Evolutionary conservation across 495 filamentous ascomycete species (phyloP).

Genomic region (Pseudomonodictys pantanalensis): DNA sequence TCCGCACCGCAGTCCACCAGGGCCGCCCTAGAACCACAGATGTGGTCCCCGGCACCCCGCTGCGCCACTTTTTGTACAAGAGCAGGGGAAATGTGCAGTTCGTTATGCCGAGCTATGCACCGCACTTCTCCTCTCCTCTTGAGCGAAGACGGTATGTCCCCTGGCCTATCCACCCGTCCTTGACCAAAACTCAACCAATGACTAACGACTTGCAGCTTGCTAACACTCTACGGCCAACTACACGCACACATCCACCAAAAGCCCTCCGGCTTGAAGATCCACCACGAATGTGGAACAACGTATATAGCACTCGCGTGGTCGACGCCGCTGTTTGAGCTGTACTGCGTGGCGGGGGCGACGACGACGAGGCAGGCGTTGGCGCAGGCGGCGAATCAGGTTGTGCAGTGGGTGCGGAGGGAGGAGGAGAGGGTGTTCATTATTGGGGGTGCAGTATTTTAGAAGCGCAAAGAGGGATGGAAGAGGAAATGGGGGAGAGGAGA

Average conservation of each 20-base stretch:
- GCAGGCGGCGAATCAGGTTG: slow-evolving; percentile 79
- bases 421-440: slow-evolving; percentile 95
- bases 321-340: slow-evolving; percentile 87
- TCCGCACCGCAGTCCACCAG: slow-evolving; percentile 66
- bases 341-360: slow-evolving; percentile 82
- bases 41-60: slow-evolving; percentile 72
- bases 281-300: slow-evolving; percentile 71
- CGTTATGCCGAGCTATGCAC: slow-evolving; percentile 77
- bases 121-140: slow-evolving; percentile 63
- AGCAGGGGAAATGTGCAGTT: slow-evolving; percentile 92
- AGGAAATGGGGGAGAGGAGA: neutral
- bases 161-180: neutral
- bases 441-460: slow-evolving; percentile 70
- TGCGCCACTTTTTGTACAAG: slow-evolving; percentile 94
- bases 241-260: slow-evolving; percentile 82
- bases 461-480: neutral
- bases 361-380: slow-evolving; percentile 74
- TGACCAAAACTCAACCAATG: neutral
- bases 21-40: slow-evolving; percentile 69
- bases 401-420: slow-evolving; percentile 84
- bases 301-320: slow-evolving; percentile 83
- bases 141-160: slow-evolving; percentile 59
- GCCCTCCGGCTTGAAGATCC: slow-evolving; percentile 77
- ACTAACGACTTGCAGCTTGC: slow-evolving; percentile 50
- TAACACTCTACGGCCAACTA: slow-evolving; percentile 79